Evolutionary conservation across 2,329 filamentous ascomycete species (phyloP).

Genomic region (Didymella glomerata): DNA sequence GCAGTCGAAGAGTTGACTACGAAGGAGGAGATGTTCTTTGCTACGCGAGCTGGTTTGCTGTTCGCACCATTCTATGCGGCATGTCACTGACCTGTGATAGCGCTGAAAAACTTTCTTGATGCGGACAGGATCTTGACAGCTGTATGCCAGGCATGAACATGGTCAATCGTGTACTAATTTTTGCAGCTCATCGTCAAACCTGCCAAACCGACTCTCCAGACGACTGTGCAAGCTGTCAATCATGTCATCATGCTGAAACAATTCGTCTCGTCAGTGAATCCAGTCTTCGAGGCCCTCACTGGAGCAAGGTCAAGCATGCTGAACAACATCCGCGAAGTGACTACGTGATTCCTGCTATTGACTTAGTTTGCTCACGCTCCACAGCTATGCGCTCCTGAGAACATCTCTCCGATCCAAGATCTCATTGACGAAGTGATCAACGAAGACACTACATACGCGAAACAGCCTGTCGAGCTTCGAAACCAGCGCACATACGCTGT

Average conservation of each 20-base stretch:
- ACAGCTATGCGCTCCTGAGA: slow-evolving; percentile 70
- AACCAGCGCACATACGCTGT: slow-evolving; percentile 93
- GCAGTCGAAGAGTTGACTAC: slow-evolving; percentile 82
- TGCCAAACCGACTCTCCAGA: slow-evolving; percentile 69
- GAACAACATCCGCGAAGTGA: slow-evolving; percentile 68
- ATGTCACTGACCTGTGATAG: slow-evolving; percentile 44
- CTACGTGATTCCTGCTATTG: slow-evolving; percentile 17
- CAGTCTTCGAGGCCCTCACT: slow-evolving; percentile 72
- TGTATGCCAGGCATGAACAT: slow-evolving; percentile 52
- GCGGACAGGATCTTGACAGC: slow-evolving; percentile 81
- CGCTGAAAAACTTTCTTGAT: slow-evolving; percentile 78
- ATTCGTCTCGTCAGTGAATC: slow-evolving; percentile 73
- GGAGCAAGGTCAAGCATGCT: slow-evolving; percentile 72
- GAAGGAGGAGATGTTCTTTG: slow-evolving; percentile 85
- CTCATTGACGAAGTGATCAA: slow-evolving; percentile 78
- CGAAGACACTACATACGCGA: slow-evolving; percentile 79
- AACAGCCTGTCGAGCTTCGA: slow-evolving; percentile 80
- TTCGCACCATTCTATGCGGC: slow-evolving; percentile 16
- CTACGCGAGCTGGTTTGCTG: slow-evolving; percentile 70
- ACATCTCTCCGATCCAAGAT: slow-evolving; percentile 67
- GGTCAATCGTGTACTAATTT: slow-evolving; percentile 25
- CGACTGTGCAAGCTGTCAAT: slow-evolving; percentile 83
- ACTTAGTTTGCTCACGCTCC: background rate
- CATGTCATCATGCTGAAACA: slow-evolving; percentile 86
- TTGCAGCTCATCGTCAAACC: slow-evolving; percentile 77